These are phyloP conservation scores for Irpex rosettiformis DNA, from an alignment of 1,284 basidiomycete species.

Conservation along the genomic window DNA sequence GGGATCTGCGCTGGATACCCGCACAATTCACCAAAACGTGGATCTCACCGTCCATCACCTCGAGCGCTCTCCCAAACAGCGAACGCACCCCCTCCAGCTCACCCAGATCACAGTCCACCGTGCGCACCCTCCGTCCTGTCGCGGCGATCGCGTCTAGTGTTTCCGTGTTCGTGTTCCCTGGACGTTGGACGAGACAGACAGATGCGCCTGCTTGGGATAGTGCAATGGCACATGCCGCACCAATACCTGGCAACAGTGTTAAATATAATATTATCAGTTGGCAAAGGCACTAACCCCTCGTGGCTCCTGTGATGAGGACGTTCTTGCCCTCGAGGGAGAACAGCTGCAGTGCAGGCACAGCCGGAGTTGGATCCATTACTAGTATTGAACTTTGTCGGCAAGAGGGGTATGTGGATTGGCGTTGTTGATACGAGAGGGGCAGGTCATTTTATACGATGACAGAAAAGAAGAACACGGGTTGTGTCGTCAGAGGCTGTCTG, in stretches of 20 bases:
- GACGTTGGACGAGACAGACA: constrained; percentile 76
- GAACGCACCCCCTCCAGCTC: constrained; percentile 64
- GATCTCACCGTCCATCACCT: constrained; percentile 62
- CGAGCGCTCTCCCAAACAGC: constrained; percentile 63
- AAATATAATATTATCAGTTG: constrained; percentile 13
- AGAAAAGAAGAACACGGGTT: background rate
- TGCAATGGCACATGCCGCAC: constrained; percentile 68
- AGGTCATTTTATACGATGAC: constrained; percentile 4
- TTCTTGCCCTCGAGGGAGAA: constrained; percentile 60
- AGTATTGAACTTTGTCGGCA: constrained; percentile 4
- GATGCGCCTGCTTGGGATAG: constrained; percentile 80
- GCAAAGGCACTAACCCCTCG: constrained; percentile 43
- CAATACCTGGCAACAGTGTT: constrained; percentile 55
- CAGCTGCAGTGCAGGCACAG: constrained; percentile 44
- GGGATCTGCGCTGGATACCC: constrained; percentile 87
- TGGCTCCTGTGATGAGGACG: constrained; percentile 70
- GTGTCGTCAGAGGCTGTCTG: background rate
- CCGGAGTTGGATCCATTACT: constrained; percentile 43
- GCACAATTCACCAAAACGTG: constrained; percentile 93
- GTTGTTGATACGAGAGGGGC: background rate
- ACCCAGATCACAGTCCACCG: constrained; percentile 76
- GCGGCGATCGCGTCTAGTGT: constrained; percentile 55
- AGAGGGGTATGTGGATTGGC: background rate
- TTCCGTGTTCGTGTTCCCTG: constrained; percentile 42
- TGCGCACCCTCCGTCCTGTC: constrained; percentile 39